These are phyloP conservation scores for Elaphomyces granulatus DNA, from an alignment of 495 filamentous ascomycete species.

Conservation along the genomic window DNA sequence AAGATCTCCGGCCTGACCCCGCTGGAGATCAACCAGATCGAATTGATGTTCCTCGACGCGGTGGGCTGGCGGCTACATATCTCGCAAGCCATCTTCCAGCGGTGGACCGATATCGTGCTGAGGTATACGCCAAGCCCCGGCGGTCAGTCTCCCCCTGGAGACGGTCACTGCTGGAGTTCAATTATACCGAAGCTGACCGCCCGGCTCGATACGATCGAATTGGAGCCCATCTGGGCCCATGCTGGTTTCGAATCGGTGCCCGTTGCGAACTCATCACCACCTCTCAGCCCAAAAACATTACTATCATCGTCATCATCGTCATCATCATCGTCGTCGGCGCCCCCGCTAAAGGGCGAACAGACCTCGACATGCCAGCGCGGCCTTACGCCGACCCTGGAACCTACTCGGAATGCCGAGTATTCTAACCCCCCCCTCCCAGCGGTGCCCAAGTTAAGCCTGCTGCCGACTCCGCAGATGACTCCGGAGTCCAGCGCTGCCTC, in stretches of 20 bases:
- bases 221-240: constrained; percentile 18
- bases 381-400: constrained; percentile 47
- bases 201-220: constrained; percentile 33
- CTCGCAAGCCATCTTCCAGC: constrained; percentile 70
- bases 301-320: constrained; percentile 11
- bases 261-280: constrained; percentile 22
- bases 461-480: constrained; percentile 69
- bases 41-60: constrained; percentile 79
- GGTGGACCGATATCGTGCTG: constrained; percentile 82
- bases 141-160: constrained; percentile 11
- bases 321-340: constrained; percentile 1
- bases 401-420: constrained; percentile 23
- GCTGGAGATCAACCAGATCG: constrained; percentile 88
- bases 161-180: constrained; percentile 51
- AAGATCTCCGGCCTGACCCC: constrained; percentile 91
- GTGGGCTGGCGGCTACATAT: constrained; percentile 94
- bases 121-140: constrained; percentile 56
- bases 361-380: constrained; percentile 30
- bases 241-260: constrained; percentile 19
- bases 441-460: constrained; percentile 45
- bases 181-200: constrained; percentile 69
- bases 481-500: constrained; percentile 57
- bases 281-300: too few species aligned
- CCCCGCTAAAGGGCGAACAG: constrained; percentile 18
- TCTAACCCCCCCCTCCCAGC: constrained; percentile 29